These are phyloP conservation scores for Scalesia atractyloides DNA, from an alignment of 129 eudicot genomes.

Conservation along the genomic window DNA sequence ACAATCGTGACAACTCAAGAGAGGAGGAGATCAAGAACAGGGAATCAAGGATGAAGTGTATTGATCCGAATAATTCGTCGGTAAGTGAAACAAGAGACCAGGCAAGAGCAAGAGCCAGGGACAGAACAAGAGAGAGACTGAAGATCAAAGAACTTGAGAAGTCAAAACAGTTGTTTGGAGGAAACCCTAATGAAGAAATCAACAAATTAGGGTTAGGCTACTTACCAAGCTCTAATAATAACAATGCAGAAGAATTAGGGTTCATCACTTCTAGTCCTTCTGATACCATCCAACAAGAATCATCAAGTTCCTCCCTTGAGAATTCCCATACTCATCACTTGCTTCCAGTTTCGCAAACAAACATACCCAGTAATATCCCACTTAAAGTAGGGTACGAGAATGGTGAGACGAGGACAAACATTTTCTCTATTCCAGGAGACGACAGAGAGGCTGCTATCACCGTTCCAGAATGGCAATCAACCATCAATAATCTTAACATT, in stretches of 20 bases:
- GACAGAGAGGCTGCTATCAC: too few relatives aligned
- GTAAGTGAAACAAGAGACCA: slow-evolving; percentile 41
- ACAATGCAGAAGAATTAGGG: slow-evolving; percentile 23
- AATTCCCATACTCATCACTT: slow-evolving; percentile 23
- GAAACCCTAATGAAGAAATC: slow-evolving; percentile 26
- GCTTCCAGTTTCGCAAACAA: slow-evolving; percentile 23
- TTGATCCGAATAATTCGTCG: not conserved
- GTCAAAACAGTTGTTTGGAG: slow-evolving; percentile 8
- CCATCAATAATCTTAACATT: slow-evolving; percentile 1
- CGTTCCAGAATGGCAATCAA: not conserved
- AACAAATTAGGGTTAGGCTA: slow-evolving; percentile 38
- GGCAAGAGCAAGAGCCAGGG: slow-evolving; percentile 63
- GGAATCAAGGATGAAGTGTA: slow-evolving; percentile 18
- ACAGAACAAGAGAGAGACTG: slow-evolving; percentile 50
- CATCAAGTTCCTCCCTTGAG: slow-evolving; percentile 26
- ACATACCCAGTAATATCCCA: too few relatives aligned
- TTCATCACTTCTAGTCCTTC: slow-evolving; percentile 17
- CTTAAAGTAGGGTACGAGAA: too few relatives aligned
- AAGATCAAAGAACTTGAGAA: slow-evolving; percentile 35
- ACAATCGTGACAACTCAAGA: slow-evolving; percentile 14
- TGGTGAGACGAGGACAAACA: too few relatives aligned
- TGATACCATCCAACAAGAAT: slow-evolving; percentile 28
- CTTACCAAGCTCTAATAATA: slow-evolving; percentile 32
- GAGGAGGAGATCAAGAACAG: slow-evolving; percentile 20
- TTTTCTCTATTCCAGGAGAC: too few relatives aligned